Evolutionary conservation across 2,329 filamentous ascomycete species (phyloP).

Genomic region (Aspergillus terreus): DNA sequence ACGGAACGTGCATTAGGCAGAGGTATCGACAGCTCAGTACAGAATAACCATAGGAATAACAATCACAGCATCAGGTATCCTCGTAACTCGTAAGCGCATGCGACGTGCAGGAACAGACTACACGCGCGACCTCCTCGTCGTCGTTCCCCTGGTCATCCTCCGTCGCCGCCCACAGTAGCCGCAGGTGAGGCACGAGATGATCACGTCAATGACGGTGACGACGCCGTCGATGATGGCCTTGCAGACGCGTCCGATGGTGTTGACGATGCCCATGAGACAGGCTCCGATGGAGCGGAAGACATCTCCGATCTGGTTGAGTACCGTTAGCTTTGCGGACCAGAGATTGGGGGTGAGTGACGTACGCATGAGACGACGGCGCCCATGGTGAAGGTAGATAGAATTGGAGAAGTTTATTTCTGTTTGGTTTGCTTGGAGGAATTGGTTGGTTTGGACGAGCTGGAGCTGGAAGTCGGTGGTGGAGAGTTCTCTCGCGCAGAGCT

Average conservation of each 20-base stretch:
- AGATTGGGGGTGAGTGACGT: constrained; percentile 37
- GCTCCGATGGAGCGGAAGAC: constrained; percentile 62
- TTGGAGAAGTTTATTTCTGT: constrained; percentile 2
- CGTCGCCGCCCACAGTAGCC: constrained; percentile 28
- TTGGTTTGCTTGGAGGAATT: constrained; percentile 8
- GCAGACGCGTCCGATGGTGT: constrained; percentile 62
- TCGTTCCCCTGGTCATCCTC: constrained; percentile 15
- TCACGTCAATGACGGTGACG: constrained; percentile 61
- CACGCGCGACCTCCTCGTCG: constrained; percentile 22
- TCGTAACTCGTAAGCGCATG: constrained; percentile 9
- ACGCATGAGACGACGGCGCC: constrained; percentile 81
- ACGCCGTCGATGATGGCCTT: constrained; percentile 65
- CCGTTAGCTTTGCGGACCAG: constrained; percentile 11
- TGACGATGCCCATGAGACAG: constrained; percentile 65
- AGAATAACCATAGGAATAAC: constrained; percentile 1
- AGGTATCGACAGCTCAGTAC: neutral
- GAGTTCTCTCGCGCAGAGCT: constrained; percentile 15
- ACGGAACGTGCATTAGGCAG: neutral
- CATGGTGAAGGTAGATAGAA: constrained; percentile 52
- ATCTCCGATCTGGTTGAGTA: constrained; percentile 49
- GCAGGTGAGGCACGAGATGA: constrained; percentile 62
- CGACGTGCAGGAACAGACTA: neutral
- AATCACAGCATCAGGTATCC: constrained; percentile 2
- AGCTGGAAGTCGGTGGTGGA: constrained; percentile 9
- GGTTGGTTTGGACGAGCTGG: constrained; percentile 12